Evolutionary conservation across 1,284 basidiomycete species (phyloP).

Genomic region (Tilletia setariae): DNA sequence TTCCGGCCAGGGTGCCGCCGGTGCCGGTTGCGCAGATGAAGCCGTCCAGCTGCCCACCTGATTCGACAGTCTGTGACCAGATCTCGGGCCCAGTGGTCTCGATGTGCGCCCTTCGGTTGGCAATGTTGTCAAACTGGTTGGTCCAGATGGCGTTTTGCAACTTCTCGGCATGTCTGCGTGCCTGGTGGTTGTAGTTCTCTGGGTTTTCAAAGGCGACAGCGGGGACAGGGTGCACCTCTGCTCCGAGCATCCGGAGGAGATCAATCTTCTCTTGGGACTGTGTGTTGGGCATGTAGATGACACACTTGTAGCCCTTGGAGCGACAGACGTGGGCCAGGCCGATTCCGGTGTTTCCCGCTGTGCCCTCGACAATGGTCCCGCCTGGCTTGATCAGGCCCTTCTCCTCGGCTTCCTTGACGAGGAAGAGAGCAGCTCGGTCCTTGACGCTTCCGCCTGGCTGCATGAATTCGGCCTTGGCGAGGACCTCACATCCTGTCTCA

Average conservation of each 20-base stretch:
- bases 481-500: conserved; percentile 80
- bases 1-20: conserved; percentile 89
- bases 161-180: conserved; percentile 77
- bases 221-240: conserved; percentile 90
- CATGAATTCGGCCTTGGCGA: conserved; percentile 95
- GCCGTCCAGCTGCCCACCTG: conserved; percentile 71
- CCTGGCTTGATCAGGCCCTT: conserved; percentile 74
- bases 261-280: conserved; percentile 96
- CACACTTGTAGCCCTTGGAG: conserved; percentile 88
- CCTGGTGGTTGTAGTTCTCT: conserved; percentile 97
- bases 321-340: conserved; percentile 89
- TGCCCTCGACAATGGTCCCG: conserved; percentile 94
- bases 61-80: conserved; percentile 73
- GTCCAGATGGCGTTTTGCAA: conserved; percentile 94
- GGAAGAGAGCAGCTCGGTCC: conserved; percentile 88
- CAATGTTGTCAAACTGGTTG: conserved; percentile 96
- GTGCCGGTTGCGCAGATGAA: conserved; percentile 94
- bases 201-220: conserved; percentile 96
- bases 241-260: conserved; percentile 90
- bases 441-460: conserved; percentile 99
- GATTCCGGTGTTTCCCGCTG: conserved; percentile 98
- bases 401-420: conserved; percentile 84
- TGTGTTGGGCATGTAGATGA: conserved; percentile 99
- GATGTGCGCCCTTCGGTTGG: conserved; percentile 84
- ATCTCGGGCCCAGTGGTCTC: conserved; percentile 91